Conservation (phyloP, 129 eudicot species). For the Saussurea involucrata region DNA sequence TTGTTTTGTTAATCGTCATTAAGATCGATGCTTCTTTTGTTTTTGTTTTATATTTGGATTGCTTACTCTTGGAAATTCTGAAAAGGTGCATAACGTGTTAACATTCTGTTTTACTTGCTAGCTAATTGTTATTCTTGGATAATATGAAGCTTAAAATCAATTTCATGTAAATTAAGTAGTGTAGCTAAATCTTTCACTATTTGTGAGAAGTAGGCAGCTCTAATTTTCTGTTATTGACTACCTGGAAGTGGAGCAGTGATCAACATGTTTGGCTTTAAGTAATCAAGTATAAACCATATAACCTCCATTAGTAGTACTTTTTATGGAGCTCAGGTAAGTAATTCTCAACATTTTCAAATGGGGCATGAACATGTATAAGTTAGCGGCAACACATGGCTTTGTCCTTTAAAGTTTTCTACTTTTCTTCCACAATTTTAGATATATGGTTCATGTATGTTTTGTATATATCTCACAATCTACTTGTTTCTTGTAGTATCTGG, state of each 20-base stretch:
- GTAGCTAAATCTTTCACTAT: neutral
- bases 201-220: neutral
- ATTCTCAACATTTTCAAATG: neutral
- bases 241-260: neutral
- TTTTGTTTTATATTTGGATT: neutral
- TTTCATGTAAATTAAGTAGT: neutral
- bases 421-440: neutral
- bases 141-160: neutral
- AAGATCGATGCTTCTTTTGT: neutral
- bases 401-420: neutral
- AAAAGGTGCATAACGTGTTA: neutral
- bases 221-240: neutral
- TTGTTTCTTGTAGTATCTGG: conserved; percentile 69
- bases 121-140: neutral
- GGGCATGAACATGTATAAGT: neutral
- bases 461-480: neutral
- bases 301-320: neutral
- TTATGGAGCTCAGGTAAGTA: conserved; percentile 1
- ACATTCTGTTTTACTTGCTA: neutral
- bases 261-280: neutral
- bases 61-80: neutral
- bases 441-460: neutral
- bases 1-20: neutral
- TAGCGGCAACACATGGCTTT: neutral
- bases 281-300: neutral